Evolutionary conservation across 768 basidiomycete genomes (phyloP), one percentile per base, ranked within the genome.

Genomic region (Podaxis carcinomalis): DNA sequence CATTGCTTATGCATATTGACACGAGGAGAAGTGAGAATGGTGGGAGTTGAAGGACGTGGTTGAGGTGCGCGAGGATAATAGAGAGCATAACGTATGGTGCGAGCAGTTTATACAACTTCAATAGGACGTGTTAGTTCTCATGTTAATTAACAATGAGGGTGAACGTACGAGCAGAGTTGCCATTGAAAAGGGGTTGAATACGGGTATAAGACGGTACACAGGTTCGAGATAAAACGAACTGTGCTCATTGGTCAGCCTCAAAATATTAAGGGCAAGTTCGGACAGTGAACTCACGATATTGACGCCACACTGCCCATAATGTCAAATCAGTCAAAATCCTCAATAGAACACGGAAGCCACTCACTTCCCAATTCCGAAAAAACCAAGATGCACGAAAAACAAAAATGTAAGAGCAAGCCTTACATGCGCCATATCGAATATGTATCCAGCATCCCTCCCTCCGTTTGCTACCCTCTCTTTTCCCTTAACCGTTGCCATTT

Each of bases 151-250:
- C 54, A 11, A 2, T 44, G n/a, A 42, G 27, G 36, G 37, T 10
- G 28, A 19, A 67, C 78, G n/a, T 57, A 90, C 89, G 63, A 93
- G 73, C 21, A 92, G 78, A 3, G 82, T 69, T 0, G 87, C 80
- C 93, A 93, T 93, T 62, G 90, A 79, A 72, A 93, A 93, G 0
- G 92, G 93, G 63, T 81, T 89, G 70, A 95, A 95, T 53, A 92
- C 81, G 0, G 92, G 91, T 63, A 94, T 87, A 14, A 95, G 78
- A 16, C 92, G 88, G 67, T 93, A 94, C 5, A 94, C 92, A 2
- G 93, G 92, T 42, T 88, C 92, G 19, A 94, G 79, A 71, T 95
- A 94, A 73, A 94, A 94, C 2, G 90, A 91, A 16, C 85, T 88
- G 28, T 35, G 4, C 5, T 21, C 13, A 32, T 55, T 10, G 56